Evolutionary conservation across 2,329 filamentous ascomycete species (phyloP), one percentile per base, ranked within the genome.

Genomic region (Nigrospora osmanthi): DNA sequence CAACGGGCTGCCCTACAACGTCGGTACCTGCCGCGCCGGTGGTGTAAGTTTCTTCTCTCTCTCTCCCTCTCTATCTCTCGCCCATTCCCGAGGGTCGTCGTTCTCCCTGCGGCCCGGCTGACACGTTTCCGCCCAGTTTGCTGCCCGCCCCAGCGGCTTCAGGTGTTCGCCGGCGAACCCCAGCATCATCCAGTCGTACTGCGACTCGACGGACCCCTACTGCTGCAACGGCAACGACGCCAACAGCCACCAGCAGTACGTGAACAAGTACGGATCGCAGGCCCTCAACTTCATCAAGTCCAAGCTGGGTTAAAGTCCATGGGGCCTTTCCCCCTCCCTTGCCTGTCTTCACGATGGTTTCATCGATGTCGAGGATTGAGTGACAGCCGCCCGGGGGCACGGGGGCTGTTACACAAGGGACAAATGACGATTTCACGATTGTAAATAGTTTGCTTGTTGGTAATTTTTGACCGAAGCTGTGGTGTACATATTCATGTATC

Each of bases 191-290:
- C 67, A 81, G 63, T 79, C 76, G 5, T 85, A 84, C 68, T 85
- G 81, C 59, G 81, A 85, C 53, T 64, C 72, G 5, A 56, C 73
- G 4, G 81, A 85, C 50, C 80, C 80, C 0, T 84, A 81, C 64
- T 85, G 81, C 70, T 85, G 79, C 62, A 80, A 74, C 36, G 81
- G 81, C 40, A 80, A 72, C 53, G 70, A 83, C 48, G 68, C 71
- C 23, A 73, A 75, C 53, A 70, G 73, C 7, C 81, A 84, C 59
- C 75, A 82, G 58, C 72, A 78, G 41, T 85, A 85, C 47, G 79
- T 78, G n/a, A 69, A 64, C 49, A 76, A 76, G 53, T 85, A 85
- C 48, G 80, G 80, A 2, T 57, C 68, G 7, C 66, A 80, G 53
- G 81, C 80, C 2, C 57, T 84, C 35, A 51, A 66, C 1, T 85